Evolutionary conservation across 1,139 yeast species (phyloP).

Genomic region (Lodderomyces jiufengensis): DNA sequence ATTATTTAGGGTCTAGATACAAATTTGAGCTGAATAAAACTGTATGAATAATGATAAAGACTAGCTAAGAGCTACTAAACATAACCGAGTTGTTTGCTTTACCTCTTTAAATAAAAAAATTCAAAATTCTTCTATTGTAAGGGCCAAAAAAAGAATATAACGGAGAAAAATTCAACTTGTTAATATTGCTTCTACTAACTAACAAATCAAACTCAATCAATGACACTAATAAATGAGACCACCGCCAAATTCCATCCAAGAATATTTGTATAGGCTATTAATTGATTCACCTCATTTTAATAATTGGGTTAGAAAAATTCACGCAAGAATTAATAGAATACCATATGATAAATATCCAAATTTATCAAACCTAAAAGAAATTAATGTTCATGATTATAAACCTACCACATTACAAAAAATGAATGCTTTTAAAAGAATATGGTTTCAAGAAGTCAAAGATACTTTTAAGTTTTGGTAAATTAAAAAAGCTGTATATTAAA

Average conservation of each 20-base stretch:
- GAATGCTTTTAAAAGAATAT: constrained; percentile 61
- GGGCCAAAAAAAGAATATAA: too few relatives aligned
- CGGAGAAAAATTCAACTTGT: too few relatives aligned
- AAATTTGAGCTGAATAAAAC: too few relatives aligned
- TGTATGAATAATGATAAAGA: too few relatives aligned
- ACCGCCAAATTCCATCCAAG: constrained; percentile 44
- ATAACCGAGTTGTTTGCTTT: too few relatives aligned
- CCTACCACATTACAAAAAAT: constrained; percentile 56
- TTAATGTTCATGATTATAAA: constrained; percentile 26
- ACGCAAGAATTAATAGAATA: constrained; percentile 64
- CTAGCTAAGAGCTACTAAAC: too few relatives aligned
- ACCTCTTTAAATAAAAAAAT: too few relatives aligned
- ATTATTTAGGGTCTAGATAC: too few relatives aligned
- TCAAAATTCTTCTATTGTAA: too few relatives aligned
- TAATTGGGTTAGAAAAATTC: constrained; percentile 61
- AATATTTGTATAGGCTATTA: constrained; percentile 43
- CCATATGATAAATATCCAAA: constrained; percentile 23
- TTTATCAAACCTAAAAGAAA: constrained; percentile 10
- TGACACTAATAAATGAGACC: constrained; percentile 13
- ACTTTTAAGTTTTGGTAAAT: constrained; percentile 40
- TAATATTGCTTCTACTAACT: too few relatives aligned
- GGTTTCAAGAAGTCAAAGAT: constrained; percentile 60
- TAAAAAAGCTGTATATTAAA: background rate
- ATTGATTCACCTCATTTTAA: constrained; percentile 65
- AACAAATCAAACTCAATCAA: too few relatives aligned